Evolutionary conservation across 169 alveolate species (phyloP), one percentile per base, ranked within the genome.

Genomic region (Besnoitia besnoiti): DNA sequence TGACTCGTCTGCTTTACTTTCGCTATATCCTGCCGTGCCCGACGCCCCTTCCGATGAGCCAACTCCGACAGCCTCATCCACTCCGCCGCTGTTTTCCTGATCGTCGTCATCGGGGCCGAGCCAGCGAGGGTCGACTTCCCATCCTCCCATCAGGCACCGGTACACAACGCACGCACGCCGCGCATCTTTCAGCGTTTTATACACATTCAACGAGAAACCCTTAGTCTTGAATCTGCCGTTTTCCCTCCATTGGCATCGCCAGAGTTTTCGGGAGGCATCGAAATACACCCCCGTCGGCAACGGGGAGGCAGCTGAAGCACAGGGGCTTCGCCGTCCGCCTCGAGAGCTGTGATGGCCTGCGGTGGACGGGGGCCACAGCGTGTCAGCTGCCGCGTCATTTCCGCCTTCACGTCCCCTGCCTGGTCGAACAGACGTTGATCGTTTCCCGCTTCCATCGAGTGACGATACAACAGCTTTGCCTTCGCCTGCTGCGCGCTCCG

Each of bases 211-310:
- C 30, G 97, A 95, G 79, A 97, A 97, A 40, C 98, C 98, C 62
- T 97, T 97, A 12, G 98, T 97, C 79, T 96, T 94, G 94, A 97
- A 97, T 79, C 97, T 94, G 42, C 98, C 98, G 80, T 97, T 97
- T 92, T 97, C 98, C 44, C 97, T 94, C 98, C 98, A 97, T 92
- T 97, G 98, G 92, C 98, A 97, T 50, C 98, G 94, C 98, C 98
- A 97, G 10, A 97, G 95, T 92, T 96, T 96, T 35, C 98, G 94
- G 27, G 97, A 94, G 75, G 97, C 97, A 91, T 97, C 98, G 62
- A 97, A 96, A 90, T 97, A 97, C 19, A 97, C 98, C 44, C 98
- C 98, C 21, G 97, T 97, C 46, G 98, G 98, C 37, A 77, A 19
- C 1, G 87, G 47, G 0, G 87, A 77, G 24, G 14, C 27, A 7